A percentile compares a stretch with the other conserved stretches of the same genome.
These are phyloP conservation scores for Croton setiger DNA, from an alignment of 441 rosid genomes.

Conservation along the genomic window DNA sequence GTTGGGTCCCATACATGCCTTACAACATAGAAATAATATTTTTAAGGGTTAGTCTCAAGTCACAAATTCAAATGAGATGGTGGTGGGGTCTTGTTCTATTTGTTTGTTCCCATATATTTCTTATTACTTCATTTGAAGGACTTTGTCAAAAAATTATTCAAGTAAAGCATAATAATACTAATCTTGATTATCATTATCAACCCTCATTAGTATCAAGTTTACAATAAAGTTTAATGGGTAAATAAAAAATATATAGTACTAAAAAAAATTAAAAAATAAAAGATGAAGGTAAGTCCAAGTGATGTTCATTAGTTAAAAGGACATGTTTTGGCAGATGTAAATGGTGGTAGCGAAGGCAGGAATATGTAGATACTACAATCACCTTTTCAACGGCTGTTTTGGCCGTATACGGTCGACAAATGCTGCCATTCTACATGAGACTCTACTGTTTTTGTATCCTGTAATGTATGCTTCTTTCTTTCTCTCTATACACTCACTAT, in stretches of 20 bases:
- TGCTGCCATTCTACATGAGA: not conserved
- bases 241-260: too few relatives aligned
- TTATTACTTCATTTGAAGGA: conserved; percentile 7
- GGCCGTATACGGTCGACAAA: conserved; percentile 10
- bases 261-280: too few relatives aligned
- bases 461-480: too few relatives aligned
- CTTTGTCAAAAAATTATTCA: conserved; percentile 1
- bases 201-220: too few relatives aligned
- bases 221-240: too few relatives aligned
- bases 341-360: conserved; percentile 18
- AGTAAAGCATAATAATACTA: not conserved
- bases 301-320: conserved; percentile 10
- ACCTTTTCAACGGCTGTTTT: conserved; percentile 17
- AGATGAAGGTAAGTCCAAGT: too few relatives aligned
- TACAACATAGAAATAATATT: conserved; percentile 11
- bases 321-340: conserved; percentile 21
- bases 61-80: conserved; percentile 26
- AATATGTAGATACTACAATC: conserved; percentile 12
- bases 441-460: not conserved
- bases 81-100: conserved; percentile 22
- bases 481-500: not conserved
- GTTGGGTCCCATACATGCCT: conserved; percentile 29
- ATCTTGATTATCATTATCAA: too few relatives aligned
- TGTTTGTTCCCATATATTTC: conserved; percentile 11
- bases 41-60: conserved; percentile 5